A percentile compares a stretch with the other conserved stretches of the same genome.
These are phyloP conservation scores for Rhizophlyctis rosea DNA, from an alignment of 192 early-diverging fungal genomes.

Conservation along the genomic window DNA sequence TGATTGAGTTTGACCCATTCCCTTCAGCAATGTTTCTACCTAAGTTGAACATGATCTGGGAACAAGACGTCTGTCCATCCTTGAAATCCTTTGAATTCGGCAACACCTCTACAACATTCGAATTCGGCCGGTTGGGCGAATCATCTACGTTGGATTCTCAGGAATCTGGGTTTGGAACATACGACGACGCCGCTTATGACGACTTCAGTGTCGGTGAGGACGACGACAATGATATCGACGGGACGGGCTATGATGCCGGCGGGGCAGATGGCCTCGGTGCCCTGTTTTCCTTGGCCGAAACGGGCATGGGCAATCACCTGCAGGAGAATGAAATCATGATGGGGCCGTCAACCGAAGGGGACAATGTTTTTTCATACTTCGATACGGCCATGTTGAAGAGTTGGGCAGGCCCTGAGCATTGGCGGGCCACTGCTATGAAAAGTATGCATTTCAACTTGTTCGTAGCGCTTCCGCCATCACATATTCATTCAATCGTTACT, in stretches of 20 bases:
- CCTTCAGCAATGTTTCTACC: conserved; percentile 44
- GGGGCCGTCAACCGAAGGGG: conserved; percentile 17
- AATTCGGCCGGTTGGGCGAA: conserved; percentile 22
- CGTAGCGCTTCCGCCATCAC: too few relatives aligned
- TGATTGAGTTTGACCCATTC: neutral
- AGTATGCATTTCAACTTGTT: conserved; percentile 6
- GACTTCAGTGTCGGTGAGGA: conserved; percentile 29
- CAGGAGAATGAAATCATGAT: conserved; percentile 7
- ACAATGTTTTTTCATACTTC: conserved; percentile 83
- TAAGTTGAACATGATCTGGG: conserved; percentile 38
- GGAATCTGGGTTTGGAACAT: conserved; percentile 21
- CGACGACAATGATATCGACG: conserved; percentile 39
- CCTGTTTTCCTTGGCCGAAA: too few relatives aligned
- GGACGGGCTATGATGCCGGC: conserved; percentile 24
- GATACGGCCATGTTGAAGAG: conserved; percentile 72
- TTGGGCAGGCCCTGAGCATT: conserved; percentile 95
- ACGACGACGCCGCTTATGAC: conserved; percentile 23
- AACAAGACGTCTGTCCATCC: conserved; percentile 64
- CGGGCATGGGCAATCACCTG: conserved; percentile 1
- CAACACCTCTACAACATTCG: conserved; percentile 23
- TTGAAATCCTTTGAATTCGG: conserved; percentile 70
- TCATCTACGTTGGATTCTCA: conserved; percentile 11
- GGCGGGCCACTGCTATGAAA: conserved; percentile 50
- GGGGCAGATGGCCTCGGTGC: conserved; percentile 1
- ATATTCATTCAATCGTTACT: too few relatives aligned